A percentile compares a stretch with the other conserved stretches of the same genome.
phyloP scores from a whole-genome alignment of 495 filamentous ascomycete genomes.

The Penicillium mononematosum region DNA sequence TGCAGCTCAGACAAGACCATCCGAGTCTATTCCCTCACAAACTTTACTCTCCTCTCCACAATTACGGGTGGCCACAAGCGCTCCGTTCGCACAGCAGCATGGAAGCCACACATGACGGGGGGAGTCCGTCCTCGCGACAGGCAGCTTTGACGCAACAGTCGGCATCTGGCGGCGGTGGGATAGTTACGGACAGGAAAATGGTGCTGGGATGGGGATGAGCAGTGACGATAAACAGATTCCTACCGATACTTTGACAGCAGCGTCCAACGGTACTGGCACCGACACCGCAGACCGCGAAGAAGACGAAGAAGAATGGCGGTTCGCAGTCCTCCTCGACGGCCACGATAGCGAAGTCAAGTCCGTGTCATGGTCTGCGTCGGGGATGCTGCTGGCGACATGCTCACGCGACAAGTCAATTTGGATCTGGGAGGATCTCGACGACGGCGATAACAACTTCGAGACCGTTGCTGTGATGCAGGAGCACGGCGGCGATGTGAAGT shows the following conservation, averaged over 20 bases:
- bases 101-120: constrained; percentile 72
- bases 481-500: constrained; percentile 93
- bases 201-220: constrained; percentile 21
- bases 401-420: constrained; percentile 93
- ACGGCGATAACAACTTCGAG: constrained; percentile 90
- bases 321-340: constrained; percentile 82
- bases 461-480: constrained; percentile 92
- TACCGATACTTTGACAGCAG: constrained; percentile 22
- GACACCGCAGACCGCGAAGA: constrained; percentile 33
- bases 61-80: constrained; percentile 89
- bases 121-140: constrained; percentile 79
- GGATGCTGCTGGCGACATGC: constrained; percentile 83
- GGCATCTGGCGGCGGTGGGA: constrained; percentile 81
- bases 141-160: constrained; percentile 85
- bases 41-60: constrained; percentile 71
- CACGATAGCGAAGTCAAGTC: constrained; percentile 93
- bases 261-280: constrained; percentile 9
- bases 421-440: constrained; percentile 92
- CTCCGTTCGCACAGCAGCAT: constrained; percentile 73
- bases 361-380: constrained; percentile 75
- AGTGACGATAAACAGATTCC: neutral
- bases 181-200: constrained; percentile 36
- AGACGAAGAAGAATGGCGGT: constrained; percentile 81
- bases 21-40: constrained; percentile 80
- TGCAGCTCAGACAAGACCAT: constrained; percentile 81